Conservation (phyloP, 169 alveolate genomes). For the Eimeria maxima region DNA sequence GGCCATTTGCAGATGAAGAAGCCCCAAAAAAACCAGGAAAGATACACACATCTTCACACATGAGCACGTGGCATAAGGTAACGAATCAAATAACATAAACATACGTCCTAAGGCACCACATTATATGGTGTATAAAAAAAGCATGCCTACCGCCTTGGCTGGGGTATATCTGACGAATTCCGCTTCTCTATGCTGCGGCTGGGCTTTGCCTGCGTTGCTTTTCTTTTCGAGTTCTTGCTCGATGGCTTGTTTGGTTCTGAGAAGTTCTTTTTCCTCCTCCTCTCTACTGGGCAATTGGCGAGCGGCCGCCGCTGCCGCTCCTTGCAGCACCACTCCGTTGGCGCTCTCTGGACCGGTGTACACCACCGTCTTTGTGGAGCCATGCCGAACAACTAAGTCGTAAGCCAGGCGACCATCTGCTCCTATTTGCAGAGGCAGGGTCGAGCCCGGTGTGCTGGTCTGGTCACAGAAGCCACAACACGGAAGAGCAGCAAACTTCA, state of each 20-base stretch:
- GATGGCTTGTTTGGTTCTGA: conserved; percentile 59
- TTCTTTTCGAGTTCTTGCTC: conserved; percentile 75
- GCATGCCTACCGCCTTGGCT: conserved; percentile 56
- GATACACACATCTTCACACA: too few species aligned
- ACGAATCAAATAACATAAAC: background rate
- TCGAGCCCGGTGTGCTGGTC: conserved; percentile 55
- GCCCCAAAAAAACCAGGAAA: too few species aligned
- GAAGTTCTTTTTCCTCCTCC: conserved; percentile 67
- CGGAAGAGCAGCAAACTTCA: background rate
- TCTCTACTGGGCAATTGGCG: conserved; percentile 67
- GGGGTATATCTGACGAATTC: conserved; percentile 81
- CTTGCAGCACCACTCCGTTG: conserved; percentile 54
- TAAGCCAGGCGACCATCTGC: conserved; percentile 84
- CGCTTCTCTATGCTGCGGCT: conserved; percentile 43
- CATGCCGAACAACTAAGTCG: conserved; percentile 85
- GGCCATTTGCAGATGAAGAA: too few species aligned
- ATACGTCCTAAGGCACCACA: background rate
- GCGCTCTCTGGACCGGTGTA: conserved; percentile 75
- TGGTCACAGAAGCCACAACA: background rate
- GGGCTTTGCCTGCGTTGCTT: conserved; percentile 50
- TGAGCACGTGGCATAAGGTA: background rate
- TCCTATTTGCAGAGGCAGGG: conserved; percentile 85
- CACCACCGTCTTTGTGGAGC: conserved; percentile 63
- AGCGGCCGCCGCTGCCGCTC: conserved; percentile 12
- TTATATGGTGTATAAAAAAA: background rate